These are phyloP conservation scores for Primulina tabacum DNA, from an alignment of 257 asterid species.

Conservation along the genomic window DNA sequence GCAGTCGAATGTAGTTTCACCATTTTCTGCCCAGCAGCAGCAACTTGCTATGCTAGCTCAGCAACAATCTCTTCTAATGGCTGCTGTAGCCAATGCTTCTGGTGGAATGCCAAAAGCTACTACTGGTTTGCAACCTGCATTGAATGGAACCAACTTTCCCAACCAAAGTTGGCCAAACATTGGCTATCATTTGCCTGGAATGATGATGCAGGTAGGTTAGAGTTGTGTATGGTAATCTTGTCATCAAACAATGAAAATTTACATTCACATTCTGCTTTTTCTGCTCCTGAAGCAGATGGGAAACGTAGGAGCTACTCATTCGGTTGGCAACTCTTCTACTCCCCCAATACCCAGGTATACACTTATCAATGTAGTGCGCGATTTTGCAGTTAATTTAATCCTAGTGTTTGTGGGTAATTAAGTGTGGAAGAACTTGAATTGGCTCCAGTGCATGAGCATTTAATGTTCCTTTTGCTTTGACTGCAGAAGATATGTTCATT, in stretches of 20 bases:
- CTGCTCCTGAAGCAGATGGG: conserved; percentile 54
- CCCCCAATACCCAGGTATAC: conserved; percentile 58
- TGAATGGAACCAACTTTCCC: conserved; percentile 49
- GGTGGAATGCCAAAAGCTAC: conserved; percentile 50
- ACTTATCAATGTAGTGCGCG: conserved; percentile 3
- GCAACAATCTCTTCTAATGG: conserved; percentile 73
- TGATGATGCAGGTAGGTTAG: conserved; percentile 66
- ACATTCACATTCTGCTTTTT: conserved; percentile 21
- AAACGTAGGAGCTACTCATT: conserved; percentile 46
- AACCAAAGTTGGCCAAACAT: conserved; percentile 68
- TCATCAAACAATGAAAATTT: conserved; percentile 15
- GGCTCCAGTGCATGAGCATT: not conserved
- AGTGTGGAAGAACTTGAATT: conserved; percentile 10
- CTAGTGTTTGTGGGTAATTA: conserved; percentile 2
- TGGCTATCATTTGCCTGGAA: conserved; percentile 73
- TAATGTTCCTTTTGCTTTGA: conserved; percentile 2
- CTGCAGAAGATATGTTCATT: not conserved
- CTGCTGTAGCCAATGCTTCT: conserved; percentile 65
- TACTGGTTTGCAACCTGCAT: conserved; percentile 47
- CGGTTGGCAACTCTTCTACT: conserved; percentile 52
- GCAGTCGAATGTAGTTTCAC: conserved; percentile 73
- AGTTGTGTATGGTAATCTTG: conserved; percentile 16
- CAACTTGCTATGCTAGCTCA: conserved; percentile 89
- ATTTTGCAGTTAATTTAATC: conserved; percentile 1
- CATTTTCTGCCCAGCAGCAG: conserved; percentile 70